Evolutionary conservation across 176 grass and related monocot species (phyloP), one percentile per base, ranked within the genome.

Genomic region (Microstegium vimineum): DNA sequence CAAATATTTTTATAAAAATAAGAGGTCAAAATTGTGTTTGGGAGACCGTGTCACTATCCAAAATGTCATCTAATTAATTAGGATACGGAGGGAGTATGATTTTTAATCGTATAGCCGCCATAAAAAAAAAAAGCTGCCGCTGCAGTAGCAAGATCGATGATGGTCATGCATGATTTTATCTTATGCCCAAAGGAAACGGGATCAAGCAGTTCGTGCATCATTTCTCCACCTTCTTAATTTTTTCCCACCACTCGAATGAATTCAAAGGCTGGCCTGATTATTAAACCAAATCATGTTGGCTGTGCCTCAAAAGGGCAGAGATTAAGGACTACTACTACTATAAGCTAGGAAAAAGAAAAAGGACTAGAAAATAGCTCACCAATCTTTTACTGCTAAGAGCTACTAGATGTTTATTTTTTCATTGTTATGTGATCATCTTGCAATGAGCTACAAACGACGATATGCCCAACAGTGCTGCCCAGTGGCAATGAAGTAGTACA

Each of bases 121-220:
- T 49, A 76, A 80, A 35, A 59, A n/a, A n/a, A n/a, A n/a, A n/a
- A n/a, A n/a, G n/a, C n/a, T n/a, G 66, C 61, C 16, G 78, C 28
- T 27, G 54, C 54, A 16, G 22, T 16, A 54, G 18, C 49, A 20
- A 76, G 17, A 76, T n/a, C n/a, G n/a, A n/a, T n/a, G n/a, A n/a
- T 51, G 22, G 71, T 23, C 77, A 54, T 76, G 3, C 77, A 54
- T 76, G 3, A 66, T 79, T 10, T 64, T 23, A 71, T 65, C 77
- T 81, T 85, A 56, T 25, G 51, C 34, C 8, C 43, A 76, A 89
- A 85, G 83, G 42, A 72, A 82, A 35, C 12, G 32, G 66, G 68
- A 22, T 72, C 62, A 69, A 52, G 31, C 56, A 70, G 11, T 9
- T 73, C 23, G 18, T 30, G 23, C 25, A 26, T 42, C 12, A 49